Base-by-base conservation (phyloP, 306 rosid species). In the Rubus idaeus region DNA sequence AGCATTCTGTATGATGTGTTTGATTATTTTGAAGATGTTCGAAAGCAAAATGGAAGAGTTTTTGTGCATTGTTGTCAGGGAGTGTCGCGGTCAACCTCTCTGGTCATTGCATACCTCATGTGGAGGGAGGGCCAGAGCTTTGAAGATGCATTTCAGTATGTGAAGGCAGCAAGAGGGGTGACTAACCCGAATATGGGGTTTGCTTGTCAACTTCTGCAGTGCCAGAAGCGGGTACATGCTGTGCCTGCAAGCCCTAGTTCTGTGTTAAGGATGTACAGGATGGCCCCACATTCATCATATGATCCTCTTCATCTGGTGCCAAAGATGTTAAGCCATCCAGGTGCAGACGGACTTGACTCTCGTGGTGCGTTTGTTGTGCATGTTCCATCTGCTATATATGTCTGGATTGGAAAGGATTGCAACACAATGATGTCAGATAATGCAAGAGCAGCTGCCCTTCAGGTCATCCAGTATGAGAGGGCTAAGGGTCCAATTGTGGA, bases 291-390 rank as follows among this genome's bases (percentile, higher is more conserved):
- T 85, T 95, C 98, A 0, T 83, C 97, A 0, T 92, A 95, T 44
- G 98, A 89, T 26, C 96, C 98, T 71, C 96, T 95, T 63, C 98
- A 95, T 79, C 85, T 95, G 74, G 98, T 95, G 18, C 97, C 97
- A 1, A 95, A 95, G 80, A 83, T 83, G 81, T 74, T 92, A 52
- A 65, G 80, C 80, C 81, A 79, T 55, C 91, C 97, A 11, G 81
- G 82, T 70, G 73, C 83, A 5, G 77, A 68, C 70, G 96, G 91
- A 1, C 96, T 95, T 40, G 98, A 95, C 83, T 95, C 98, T 70
- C 96, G 98, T 5, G 98, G 98, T 47, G 96, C 98, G 0, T 95
- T 92, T 35, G 67, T 95, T 77, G 86, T 95, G 39, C 97, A 92
- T 57, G 84, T 95, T 70, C 96, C 98, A 74, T 83, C 88, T 51